Evolutionary conservation across 176 grass and related monocot genomes (phyloP), one percentile per base, ranked within the genome.

Genomic region (Juncus inflexus): DNA sequence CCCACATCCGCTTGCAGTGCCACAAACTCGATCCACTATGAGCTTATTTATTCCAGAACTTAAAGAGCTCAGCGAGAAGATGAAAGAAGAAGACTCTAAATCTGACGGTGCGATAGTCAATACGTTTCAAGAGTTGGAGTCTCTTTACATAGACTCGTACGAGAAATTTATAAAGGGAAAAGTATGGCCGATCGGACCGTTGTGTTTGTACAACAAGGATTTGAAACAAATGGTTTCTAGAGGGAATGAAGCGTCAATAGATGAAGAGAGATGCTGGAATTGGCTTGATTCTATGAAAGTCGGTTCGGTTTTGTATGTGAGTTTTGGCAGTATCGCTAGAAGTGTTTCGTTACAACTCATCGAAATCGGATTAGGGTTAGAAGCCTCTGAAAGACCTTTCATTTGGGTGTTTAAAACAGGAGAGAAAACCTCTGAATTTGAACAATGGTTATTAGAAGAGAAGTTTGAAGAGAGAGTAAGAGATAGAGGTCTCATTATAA

Each of bases 201-300:
- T 80, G 0, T 84, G 70, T 50, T 71, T 78, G 3, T 13, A 43
- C 37, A 64, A 35, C 51, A 68, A 62, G 60, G 37, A 13, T 12
- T 35, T 71, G 7, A 15, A 66, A 10, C 53, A 72, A 9, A 69
- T 50, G 51, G 14, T 13, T 9, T 73, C 70, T 12, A 55, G 11
- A 3, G 77, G 35, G 6, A 74, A 38, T 63, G 52, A 35, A 9
- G 39, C 60, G n/a, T 56, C 42, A 37, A 40, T 77, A 9, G 35
- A 62, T 52, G 52, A 38, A 62, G 15, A 62, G 10, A 15, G 13
- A 69, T 69, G 82, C 67, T 12, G 15, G 41, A 16, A 63, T 0
- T 90, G 86, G 86, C 81, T 90, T 54, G 81, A 84, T 35, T 71
- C 78, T 28, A 79, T 50, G 65, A 7, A 79, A 63, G 62, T 65